Evolutionary conservation across 1,139 yeast genomes (phyloP).

Genomic region (Sugiyamaella novakii): DNA sequence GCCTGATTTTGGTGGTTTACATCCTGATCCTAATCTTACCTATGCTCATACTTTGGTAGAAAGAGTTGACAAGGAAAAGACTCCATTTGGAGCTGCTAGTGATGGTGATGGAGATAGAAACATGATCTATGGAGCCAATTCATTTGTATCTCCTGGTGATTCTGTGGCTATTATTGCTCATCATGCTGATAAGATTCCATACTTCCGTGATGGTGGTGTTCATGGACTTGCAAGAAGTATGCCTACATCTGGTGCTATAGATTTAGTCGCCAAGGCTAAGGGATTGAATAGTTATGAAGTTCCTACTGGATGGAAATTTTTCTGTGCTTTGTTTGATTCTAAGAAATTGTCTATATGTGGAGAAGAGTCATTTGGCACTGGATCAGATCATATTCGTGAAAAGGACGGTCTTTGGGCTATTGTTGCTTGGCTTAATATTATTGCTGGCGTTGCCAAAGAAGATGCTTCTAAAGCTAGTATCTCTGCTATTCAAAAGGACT

Average conservation of each 20-base stretch:
- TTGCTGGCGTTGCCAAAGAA: conserved; percentile 71
- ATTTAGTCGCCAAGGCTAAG: conserved; percentile 80
- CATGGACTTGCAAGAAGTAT: conserved; percentile 96
- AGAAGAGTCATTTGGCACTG: conserved; percentile 97
- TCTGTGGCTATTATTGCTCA: conserved; percentile 97
- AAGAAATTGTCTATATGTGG: conserved; percentile 94
- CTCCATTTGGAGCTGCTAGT: conserved; percentile 96
- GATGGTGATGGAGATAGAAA: conserved; percentile 99
- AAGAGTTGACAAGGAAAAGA: conserved; percentile 73
- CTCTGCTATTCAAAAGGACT: conserved; percentile 74
- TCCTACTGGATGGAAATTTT: conserved; percentile 99
- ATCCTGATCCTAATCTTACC: conserved; percentile 97
- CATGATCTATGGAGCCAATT: conserved; percentile 95
- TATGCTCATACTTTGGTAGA: conserved; percentile 88
- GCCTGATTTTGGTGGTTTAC: conserved; percentile 95
- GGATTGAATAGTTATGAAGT: conserved; percentile 85
- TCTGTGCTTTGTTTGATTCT: conserved; percentile 92
- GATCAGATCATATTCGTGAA: conserved; percentile 95
- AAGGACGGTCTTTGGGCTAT: conserved; percentile 99
- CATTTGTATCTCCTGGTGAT: conserved; percentile 98
- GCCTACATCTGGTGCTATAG: conserved; percentile 97
- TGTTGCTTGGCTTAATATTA: conserved; percentile 93
- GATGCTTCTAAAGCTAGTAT: conserved; percentile 62
- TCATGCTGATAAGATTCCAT: conserved; percentile 85
- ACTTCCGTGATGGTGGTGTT: conserved; percentile 82